A percentile compares a stretch with the other conserved stretches of the same genome.
Evolutionary conservation across 441 rosid genomes (phyloP).

Genomic region (Populus trichocarpa): DNA sequence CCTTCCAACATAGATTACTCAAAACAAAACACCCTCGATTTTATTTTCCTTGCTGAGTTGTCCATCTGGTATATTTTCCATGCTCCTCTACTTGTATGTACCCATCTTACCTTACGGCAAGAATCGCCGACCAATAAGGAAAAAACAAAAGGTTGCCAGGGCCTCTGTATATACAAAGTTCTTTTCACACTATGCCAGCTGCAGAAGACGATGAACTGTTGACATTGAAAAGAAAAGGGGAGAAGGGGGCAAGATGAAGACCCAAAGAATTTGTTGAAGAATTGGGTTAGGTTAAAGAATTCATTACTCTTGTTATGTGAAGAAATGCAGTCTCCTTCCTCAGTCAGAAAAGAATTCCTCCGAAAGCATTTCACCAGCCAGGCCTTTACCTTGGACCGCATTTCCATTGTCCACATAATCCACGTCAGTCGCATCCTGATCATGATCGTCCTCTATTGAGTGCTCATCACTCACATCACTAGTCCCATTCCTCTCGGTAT

Average conservation of each 20-base stretch:
- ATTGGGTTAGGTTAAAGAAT: neutral
- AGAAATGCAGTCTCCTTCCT: neutral
- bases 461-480: constrained; percentile 22
- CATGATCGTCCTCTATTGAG: constrained; percentile 31
- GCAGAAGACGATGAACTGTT: neutral
- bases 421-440: constrained; percentile 37
- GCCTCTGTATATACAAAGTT: constrained; percentile 13
- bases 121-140: neutral
- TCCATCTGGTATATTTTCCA: neutral
- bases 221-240: neutral
- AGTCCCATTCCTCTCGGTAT: neutral
- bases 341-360: constrained; percentile 38
- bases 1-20: no score
- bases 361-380: constrained; percentile 1
- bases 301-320: constrained; percentile 14
- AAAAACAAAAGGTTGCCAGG: neutral
- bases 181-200: neutral
- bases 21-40: neutral
- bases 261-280: neutral
- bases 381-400: constrained; percentile 17
- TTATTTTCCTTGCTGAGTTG: neutral
- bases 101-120: neutral
- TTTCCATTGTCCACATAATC: constrained; percentile 29
- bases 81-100: neutral
- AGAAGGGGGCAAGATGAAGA: neutral